Conservation (phyloP, 1,139 yeast species). For the Schizosaccharomyces versatilis region DNA sequence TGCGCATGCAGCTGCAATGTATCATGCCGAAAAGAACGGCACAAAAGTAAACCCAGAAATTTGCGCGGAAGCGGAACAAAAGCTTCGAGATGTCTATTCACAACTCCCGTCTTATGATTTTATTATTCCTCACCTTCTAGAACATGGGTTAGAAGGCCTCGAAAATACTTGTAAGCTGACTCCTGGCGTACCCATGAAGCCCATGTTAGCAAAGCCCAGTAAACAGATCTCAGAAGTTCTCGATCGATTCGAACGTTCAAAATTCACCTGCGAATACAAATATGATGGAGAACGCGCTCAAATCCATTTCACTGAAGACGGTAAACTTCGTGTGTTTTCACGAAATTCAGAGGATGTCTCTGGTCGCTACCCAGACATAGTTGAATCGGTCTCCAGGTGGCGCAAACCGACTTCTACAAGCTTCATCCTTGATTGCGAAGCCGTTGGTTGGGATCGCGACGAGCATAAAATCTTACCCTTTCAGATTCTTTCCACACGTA, state of each 20-base stretch:
- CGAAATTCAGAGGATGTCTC: conserved; percentile 96
- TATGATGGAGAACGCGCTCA: conserved; percentile 98
- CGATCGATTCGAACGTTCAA: conserved; percentile 45
- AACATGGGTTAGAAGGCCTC: conserved; percentile 44
- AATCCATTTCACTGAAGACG: conserved; percentile 51
- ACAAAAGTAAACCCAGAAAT: conserved; percentile 13
- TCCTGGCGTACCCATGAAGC: conserved; percentile 89
- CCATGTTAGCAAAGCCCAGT: conserved; percentile 96
- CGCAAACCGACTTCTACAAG: conserved; percentile 24
- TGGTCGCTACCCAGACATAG: conserved; percentile 76
- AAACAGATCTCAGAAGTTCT: conserved; percentile 74
- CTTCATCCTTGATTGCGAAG: conserved; percentile 82
- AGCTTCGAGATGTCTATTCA: conserved; percentile 64
- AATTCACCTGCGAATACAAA: conserved; percentile 85
- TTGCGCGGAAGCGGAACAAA: conserved; percentile 39
- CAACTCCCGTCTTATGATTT: conserved; percentile 81
- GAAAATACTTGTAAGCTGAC: conserved; percentile 49
- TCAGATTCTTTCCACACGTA: conserved; percentile 76
- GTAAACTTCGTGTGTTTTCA: conserved; percentile 55
- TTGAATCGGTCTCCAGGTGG: conserved; percentile 44
- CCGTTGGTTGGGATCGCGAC: conserved; percentile 91
- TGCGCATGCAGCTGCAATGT: conserved; percentile 57
- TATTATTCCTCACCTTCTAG: conserved; percentile 41
- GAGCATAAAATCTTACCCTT: conserved; percentile 65
- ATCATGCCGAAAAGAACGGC: conserved; percentile 24